phyloP scores from a whole-genome alignment of 1,284 basidiomycete species.

The Pascua sp. region DNA sequence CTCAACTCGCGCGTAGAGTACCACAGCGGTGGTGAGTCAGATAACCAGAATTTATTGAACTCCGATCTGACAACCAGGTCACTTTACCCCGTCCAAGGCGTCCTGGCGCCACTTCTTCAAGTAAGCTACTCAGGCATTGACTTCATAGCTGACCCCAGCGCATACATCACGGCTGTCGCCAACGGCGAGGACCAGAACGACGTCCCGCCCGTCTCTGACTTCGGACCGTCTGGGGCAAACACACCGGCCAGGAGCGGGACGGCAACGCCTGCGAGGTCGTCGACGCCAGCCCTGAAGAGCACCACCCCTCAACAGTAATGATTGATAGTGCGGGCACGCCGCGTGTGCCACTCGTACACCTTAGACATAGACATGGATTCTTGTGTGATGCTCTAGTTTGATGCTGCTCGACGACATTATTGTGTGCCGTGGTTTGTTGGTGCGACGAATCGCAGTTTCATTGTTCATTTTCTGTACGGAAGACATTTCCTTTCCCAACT shows the following conservation, averaged over 20 bases:
- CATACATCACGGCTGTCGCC: slow-evolving; percentile 46
- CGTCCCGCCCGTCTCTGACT: slow-evolving; percentile 32
- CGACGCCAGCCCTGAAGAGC: neutral
- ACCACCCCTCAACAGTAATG: neutral
- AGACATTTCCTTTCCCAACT: neutral
- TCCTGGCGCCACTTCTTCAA: slow-evolving; percentile 49
- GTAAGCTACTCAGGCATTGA: slow-evolving; percentile 20
- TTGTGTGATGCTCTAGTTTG: too few species aligned
- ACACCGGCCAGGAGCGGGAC: slow-evolving; percentile 19
- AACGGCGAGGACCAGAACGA: slow-evolving; percentile 43
- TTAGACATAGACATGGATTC: slow-evolving; percentile 2
- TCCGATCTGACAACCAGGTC: slow-evolving; percentile 19
- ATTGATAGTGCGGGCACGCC: neutral
- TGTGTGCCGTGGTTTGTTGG: too few species aligned
- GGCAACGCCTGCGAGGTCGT: slow-evolving; percentile 7
- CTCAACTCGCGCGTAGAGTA: slow-evolving; percentile 43
- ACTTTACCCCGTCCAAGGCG: slow-evolving; percentile 47
- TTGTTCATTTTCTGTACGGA: too few species aligned
- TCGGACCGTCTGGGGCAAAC: slow-evolving; percentile 32
- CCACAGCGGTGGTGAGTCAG: slow-evolving; percentile 41
- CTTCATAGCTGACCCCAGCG: slow-evolving; percentile 22
- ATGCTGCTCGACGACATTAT: too few species aligned
- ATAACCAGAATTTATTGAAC: too few species aligned
- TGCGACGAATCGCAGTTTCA: too few species aligned
- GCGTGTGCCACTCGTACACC: neutral